Base-by-base conservation (phyloP, 495 filamentous ascomycete species). In the Chaetomium cochliodes region DNA sequence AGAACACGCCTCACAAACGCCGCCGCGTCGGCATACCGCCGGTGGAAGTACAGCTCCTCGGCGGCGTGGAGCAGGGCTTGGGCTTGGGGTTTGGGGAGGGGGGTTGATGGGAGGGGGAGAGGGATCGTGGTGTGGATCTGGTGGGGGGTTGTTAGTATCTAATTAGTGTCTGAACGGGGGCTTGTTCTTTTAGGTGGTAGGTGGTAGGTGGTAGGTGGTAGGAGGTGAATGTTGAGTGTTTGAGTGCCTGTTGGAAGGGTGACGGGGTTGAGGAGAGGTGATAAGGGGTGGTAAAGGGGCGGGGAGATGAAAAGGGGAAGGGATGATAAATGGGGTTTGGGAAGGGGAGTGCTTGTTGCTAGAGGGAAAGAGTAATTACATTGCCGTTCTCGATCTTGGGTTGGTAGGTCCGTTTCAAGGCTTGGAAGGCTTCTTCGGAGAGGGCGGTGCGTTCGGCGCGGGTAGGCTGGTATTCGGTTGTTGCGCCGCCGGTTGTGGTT, bases 1-100 rank as follows among this genome's bases (percentile, higher is more conserved):
- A 82, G 61, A 7, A 78, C 68, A 0, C 58, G 44, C 8, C 64
- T 50, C 4, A 78, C 60, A 15, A 85, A 74, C 7, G 59, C 37
- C 15, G 74, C 71, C 0, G 77, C 82, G 58, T 83, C 78, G 18
- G 73, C 64, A 50, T 80, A 86, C 15, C 79, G 72, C 1, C 75
- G 69, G 46, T 79, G 81, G 69, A 84, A 85, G 46, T 85, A 86
- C 12, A 86, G 70, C 65, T 86, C 83, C 65, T 86, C 84, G 2
- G 81, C 82, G 0, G 83, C 81, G 68, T 86, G 82, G 13, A 84
- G 60, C 20, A 86, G 67, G 7, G 76, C 74, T 61, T 84, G 81
- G 2, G 74, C 74, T 3, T 78, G 73, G 16, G 78, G 74, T 42
- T 83, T 83, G 23, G 70, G 58, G 4, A 77, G 55, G 9, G 63